These are phyloP conservation scores for Lolium multiflorum DNA, from an alignment of 176 grass and related monocot species.

Conservation along the genomic window DNA sequence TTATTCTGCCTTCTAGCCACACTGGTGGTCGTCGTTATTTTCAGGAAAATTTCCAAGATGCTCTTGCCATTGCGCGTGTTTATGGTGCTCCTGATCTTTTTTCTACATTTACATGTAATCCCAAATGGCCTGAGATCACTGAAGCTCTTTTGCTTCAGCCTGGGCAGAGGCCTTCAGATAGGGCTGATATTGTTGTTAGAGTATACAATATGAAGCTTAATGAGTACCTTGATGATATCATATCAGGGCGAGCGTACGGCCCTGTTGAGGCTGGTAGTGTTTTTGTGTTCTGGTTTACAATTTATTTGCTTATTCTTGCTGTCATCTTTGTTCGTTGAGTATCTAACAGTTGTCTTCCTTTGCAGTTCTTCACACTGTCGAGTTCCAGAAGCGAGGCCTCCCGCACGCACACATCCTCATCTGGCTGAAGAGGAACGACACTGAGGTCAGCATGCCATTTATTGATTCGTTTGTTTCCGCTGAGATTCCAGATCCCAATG, in stretches of 20 bases:
- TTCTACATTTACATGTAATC: neutral
- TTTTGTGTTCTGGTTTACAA: neutral
- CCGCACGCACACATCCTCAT: neutral
- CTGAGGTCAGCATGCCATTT: neutral
- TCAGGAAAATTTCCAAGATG: neutral
- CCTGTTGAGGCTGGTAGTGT: neutral
- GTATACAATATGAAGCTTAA: neutral
- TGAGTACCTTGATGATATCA: neutral
- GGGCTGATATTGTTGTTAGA: neutral
- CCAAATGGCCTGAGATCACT: neutral
- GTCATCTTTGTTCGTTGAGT: no score
- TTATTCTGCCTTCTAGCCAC: neutral
- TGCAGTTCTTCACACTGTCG: no score
- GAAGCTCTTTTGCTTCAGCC: neutral
- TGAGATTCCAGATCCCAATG: neutral
- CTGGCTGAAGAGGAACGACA: neutral
- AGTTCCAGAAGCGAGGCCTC: neutral
- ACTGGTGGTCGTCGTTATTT: neutral
- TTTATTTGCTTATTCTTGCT: no score
- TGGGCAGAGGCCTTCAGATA: neutral
- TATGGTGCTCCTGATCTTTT: neutral
- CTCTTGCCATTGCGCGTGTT: neutral
- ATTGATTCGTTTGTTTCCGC: neutral
- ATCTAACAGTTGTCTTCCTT: neutral
- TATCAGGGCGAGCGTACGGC: neutral